Conservation (phyloP, 1,284 basidiomycete genomes). For the Singerocomus rubriflavus region DNA sequence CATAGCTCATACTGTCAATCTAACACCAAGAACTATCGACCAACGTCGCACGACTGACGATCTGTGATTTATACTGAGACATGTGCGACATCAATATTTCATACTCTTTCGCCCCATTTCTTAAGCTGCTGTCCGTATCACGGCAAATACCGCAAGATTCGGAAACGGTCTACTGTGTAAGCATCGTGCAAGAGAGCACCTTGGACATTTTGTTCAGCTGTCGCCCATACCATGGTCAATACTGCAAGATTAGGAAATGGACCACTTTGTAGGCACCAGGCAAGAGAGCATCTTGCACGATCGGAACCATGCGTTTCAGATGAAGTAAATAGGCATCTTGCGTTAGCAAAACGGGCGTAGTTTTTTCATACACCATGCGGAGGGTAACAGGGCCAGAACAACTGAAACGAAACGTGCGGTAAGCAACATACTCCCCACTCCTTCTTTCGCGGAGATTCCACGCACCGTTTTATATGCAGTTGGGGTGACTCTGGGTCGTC, state of each 20-base stretch:
- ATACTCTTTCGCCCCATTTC: constrained; percentile 53
- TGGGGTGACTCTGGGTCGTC: too few species aligned
- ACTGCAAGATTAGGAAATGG: constrained; percentile 51
- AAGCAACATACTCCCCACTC: not conserved
- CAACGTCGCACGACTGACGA: constrained; percentile 13
- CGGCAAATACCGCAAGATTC: constrained; percentile 54
- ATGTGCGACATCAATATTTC: constrained; percentile 18
- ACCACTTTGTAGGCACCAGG: constrained; percentile 61
- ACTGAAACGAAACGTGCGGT: constrained; percentile 30
- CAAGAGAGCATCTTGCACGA: constrained; percentile 48
- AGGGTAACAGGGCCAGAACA: constrained; percentile 65
- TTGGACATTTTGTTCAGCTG: constrained; percentile 53
- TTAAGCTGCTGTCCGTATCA: constrained; percentile 54
- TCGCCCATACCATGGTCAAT: constrained; percentile 57
- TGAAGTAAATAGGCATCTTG: constrained; percentile 47
- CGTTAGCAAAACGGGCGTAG: constrained; percentile 41
- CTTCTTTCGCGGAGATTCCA: not conserved
- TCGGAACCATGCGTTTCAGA: constrained; percentile 27
- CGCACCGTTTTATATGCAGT: not conserved
- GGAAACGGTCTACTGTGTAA: constrained; percentile 57
- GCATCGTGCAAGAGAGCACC: constrained; percentile 52
- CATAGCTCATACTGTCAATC: not conserved
- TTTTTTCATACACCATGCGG: constrained; percentile 63
- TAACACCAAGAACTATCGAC: too few species aligned
- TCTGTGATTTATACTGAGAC: constrained; percentile 14